A percentile compares a stretch with the other conserved stretches of the same genome.
These are phyloP conservation scores for Plasmodium gonderi DNA, from an alignment of 169 alveolate genomes.

Conservation along the genomic window DNA sequence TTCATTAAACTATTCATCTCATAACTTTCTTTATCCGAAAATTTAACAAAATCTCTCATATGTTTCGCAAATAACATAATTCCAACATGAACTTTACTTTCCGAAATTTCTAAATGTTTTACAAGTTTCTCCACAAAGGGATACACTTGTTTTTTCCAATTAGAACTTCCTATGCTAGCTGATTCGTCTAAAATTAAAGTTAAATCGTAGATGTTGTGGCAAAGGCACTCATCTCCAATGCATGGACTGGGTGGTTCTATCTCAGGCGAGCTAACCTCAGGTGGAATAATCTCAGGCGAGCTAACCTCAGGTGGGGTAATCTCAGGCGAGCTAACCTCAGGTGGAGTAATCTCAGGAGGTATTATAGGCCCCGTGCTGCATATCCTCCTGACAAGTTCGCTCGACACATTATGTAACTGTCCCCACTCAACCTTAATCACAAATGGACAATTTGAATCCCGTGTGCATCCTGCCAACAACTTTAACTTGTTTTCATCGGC, in stretches of 20 bases:
- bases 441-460: constrained; percentile 16
- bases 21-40: constrained; percentile 52
- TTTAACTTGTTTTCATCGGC: constrained; percentile 42
- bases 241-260: constrained; percentile 28
- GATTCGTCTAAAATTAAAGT: constrained; percentile 68
- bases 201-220: constrained; percentile 49
- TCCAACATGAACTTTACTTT: constrained; percentile 35
- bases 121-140: constrained; percentile 16
- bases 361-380: constrained; percentile 29
- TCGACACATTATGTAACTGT: neutral
- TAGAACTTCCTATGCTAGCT: constrained; percentile 30
- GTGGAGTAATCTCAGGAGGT: constrained; percentile 19
- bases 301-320: constrained; percentile 11
- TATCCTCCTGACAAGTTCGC: constrained; percentile 27
- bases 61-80: constrained; percentile 37
- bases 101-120: constrained; percentile 22
- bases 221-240: constrained; percentile 54
- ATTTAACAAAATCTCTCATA: constrained; percentile 55
- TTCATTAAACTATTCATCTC: constrained; percentile 7
- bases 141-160: constrained; percentile 48
- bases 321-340: neutral
- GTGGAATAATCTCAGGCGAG: neutral
- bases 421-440: constrained; percentile 64
- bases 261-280: neutral
- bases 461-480: constrained; percentile 32